A percentile compares a stretch with the other conserved stretches of the same genome.
Conservation (phyloP, 352 stramenopile genomes). For the Phytophthora kernoviae region DNA sequence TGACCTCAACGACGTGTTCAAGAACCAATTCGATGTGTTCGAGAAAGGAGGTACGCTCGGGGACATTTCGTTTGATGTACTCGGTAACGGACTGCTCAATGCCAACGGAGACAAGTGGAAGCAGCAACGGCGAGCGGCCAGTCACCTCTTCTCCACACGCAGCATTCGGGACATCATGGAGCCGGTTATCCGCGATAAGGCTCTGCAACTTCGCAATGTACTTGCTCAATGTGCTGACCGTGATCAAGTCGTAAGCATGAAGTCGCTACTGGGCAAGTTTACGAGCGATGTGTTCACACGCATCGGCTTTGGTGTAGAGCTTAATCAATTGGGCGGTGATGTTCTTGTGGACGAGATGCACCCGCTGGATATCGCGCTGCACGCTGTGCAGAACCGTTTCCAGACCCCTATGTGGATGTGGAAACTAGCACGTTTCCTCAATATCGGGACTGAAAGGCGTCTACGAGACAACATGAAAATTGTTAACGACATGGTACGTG, state of each 20-base stretch:
- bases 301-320: constrained; percentile 67
- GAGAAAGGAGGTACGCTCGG: constrained; percentile 24
- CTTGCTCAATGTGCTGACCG: constrained; percentile 12
- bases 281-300: constrained; percentile 73
- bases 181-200: constrained; percentile 29
- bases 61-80: constrained; percentile 34
- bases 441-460: constrained; percentile 26
- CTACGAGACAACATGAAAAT: constrained; percentile 28
- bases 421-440: constrained; percentile 39
- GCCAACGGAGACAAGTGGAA: constrained; percentile 45
- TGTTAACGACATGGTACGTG: constrained; percentile 40
- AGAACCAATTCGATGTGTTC: constrained; percentile 54
- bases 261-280: constrained; percentile 47
- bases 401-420: constrained; percentile 43
- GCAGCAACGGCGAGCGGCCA: constrained; percentile 56
- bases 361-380: constrained; percentile 31
- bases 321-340: constrained; percentile 35
- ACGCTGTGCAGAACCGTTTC: constrained; percentile 50
- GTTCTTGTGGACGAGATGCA: constrained; percentile 21
- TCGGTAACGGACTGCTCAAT: constrained; percentile 55
- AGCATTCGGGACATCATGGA: constrained; percentile 31
- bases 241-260: constrained; percentile 24
- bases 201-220: constrained; percentile 26
- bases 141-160: constrained; percentile 67
- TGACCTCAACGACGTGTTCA: constrained; percentile 28